Evolutionary conservation across 139 green algal species (phyloP).

Genomic region (Picochlorum sp.): DNA sequence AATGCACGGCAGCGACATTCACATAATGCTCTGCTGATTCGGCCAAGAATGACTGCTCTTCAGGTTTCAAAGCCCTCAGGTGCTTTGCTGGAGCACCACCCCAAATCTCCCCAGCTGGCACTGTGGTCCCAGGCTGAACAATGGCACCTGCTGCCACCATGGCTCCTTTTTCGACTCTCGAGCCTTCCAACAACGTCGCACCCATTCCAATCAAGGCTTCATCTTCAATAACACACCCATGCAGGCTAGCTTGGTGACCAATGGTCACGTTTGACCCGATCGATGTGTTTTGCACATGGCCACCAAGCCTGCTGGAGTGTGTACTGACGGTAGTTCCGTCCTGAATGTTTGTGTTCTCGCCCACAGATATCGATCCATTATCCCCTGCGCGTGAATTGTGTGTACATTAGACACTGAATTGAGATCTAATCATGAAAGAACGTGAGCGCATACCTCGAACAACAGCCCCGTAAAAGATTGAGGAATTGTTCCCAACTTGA

Average conservation of each 20-base stretch:
- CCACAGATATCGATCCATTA: constrained; percentile 70
- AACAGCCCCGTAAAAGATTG: constrained; percentile 85
- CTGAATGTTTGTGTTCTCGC: constrained; percentile 87
- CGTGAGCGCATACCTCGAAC: constrained; percentile 61
- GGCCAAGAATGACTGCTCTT: constrained; percentile 71
- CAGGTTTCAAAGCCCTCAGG: constrained; percentile 72
- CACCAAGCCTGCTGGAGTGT: neutral
- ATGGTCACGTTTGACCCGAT: constrained; percentile 87
- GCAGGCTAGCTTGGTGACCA: constrained; percentile 69
- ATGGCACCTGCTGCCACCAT: constrained; percentile 89
- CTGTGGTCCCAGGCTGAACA: constrained; percentile 53
- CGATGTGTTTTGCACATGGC: constrained; percentile 28
- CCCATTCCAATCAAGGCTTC: constrained; percentile 88
- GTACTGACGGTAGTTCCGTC: constrained; percentile 75
- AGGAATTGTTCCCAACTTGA: constrained; percentile 61
- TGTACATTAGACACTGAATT: constrained; percentile 4
- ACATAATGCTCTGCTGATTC: constrained; percentile 51
- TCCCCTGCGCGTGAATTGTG: constrained; percentile 55
- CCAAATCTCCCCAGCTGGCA: constrained; percentile 65
- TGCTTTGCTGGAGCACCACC: constrained; percentile 70
- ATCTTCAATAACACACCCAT: constrained; percentile 85
- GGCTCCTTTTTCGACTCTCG: constrained; percentile 48
- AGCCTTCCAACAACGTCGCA: constrained; percentile 75
- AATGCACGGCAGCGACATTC: constrained; percentile 37
- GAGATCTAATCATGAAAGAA: neutral